These are phyloP conservation scores for Tetrapisispora pingtungensis DNA, from an alignment of 805 yeast species.

Conservation along the genomic window DNA sequence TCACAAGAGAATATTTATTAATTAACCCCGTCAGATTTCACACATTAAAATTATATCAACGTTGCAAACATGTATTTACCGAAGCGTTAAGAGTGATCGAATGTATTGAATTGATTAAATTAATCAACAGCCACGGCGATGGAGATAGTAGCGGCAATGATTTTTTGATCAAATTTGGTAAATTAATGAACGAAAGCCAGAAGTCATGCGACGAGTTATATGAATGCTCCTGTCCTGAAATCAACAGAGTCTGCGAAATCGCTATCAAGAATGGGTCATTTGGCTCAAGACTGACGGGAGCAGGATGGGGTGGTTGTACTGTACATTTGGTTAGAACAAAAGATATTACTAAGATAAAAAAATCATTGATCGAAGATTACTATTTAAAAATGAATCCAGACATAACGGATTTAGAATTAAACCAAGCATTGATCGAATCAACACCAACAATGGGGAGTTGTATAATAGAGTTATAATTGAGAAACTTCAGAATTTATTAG, in stretches of 20 bases:
- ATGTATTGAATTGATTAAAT: constrained; percentile 35
- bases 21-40: constrained; percentile 49
- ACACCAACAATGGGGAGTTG: constrained; percentile 47
- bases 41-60: constrained; percentile 42
- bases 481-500: too few species aligned
- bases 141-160: constrained; percentile 7
- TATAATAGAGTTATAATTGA: constrained; percentile 16
- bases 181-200: constrained; percentile 51
- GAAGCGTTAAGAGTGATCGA: constrained; percentile 52
- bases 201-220: constrained; percentile 38
- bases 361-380: constrained; percentile 42
- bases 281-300: constrained; percentile 70
- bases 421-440: constrained; percentile 44
- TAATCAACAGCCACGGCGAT: background rate
- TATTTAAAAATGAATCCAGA: constrained; percentile 41
- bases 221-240: constrained; percentile 47
- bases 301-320: constrained; percentile 70
- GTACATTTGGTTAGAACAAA: constrained; percentile 43
- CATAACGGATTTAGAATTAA: constrained; percentile 36
- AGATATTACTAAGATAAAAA: constrained; percentile 29
- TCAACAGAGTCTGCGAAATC: constrained; percentile 43
- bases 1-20: constrained; percentile 35
- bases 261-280: constrained; percentile 47
- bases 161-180: constrained; percentile 39
- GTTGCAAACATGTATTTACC: constrained; percentile 53